Evolutionary conservation across 108 stramenopile genomes (phyloP).

Genomic region (Aureococcus anophagefferens): DNA sequence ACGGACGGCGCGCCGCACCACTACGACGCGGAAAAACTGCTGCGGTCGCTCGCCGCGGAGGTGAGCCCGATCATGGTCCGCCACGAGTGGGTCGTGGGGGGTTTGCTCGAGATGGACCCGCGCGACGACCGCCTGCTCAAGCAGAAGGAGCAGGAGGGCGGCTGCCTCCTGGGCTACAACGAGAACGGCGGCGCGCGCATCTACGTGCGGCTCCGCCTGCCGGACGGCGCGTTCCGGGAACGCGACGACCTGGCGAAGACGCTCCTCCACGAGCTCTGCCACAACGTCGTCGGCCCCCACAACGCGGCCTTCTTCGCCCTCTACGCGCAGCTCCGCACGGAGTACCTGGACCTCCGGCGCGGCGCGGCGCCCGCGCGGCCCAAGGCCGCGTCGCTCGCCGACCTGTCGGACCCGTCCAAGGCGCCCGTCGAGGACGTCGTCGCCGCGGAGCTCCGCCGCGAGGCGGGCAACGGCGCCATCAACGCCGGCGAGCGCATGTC

Average conservation of each 20-base stretch:
- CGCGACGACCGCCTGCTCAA: slow-evolving; percentile 64
- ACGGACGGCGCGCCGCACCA: slow-evolving; percentile 51
- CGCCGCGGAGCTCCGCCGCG: not conserved
- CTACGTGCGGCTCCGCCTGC: slow-evolving; percentile 56
- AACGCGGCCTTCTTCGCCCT: slow-evolving; percentile 63
- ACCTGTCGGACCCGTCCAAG: not conserved
- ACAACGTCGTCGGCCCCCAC: slow-evolving; percentile 72
- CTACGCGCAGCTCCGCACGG: slow-evolving; percentile 61
- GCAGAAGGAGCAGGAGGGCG: slow-evolving; percentile 34
- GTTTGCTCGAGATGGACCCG: slow-evolving; percentile 70
- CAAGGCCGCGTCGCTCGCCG: too few species aligned
- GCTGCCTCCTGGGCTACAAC: slow-evolving; percentile 65
- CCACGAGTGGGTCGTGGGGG: slow-evolving; percentile 56
- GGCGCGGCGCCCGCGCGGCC: slow-evolving; percentile 19
- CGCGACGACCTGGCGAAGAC: not conserved
- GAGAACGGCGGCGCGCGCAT: slow-evolving; percentile 60
- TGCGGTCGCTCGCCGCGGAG: slow-evolving; percentile 53
- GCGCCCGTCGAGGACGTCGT: not conserved
- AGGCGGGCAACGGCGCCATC: not conserved
- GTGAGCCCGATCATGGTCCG: slow-evolving; percentile 48
- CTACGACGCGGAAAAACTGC: slow-evolving; percentile 50
- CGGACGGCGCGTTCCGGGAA: slow-evolving; percentile 20
- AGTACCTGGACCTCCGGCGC: slow-evolving; percentile 50
- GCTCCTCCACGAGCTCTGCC: slow-evolving; percentile 11
- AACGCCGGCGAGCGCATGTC: not conserved